Conservation (phyloP, 2,329 filamentous ascomycete species). For the Thelonectria rubi region DNA sequence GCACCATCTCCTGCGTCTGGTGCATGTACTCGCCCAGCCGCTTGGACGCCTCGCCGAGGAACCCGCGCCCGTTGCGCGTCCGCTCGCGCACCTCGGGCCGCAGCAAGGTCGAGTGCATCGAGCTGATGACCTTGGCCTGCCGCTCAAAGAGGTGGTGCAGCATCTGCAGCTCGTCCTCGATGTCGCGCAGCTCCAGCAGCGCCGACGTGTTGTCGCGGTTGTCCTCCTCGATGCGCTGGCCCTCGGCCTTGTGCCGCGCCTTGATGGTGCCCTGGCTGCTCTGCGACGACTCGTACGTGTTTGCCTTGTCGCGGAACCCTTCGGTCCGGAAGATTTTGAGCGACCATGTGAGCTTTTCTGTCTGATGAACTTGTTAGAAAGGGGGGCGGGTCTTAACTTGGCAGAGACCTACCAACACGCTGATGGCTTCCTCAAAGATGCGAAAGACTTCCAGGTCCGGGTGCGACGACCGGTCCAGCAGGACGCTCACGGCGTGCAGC, state of each 20-base stretch:
- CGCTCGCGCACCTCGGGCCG: conserved; percentile 51
- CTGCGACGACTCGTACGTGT: conserved; percentile 52
- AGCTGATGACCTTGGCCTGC: conserved; percentile 60
- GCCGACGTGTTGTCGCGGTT: conserved; percentile 72
- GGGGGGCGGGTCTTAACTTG: fast-evolving
- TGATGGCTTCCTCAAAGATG: conserved; percentile 73
- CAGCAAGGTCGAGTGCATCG: conserved; percentile 57
- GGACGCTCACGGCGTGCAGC: conserved; percentile 68
- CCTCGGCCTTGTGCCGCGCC: conserved; percentile 51
- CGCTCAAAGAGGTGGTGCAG: conserved; percentile 66
- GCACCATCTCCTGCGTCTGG: conserved; percentile 65
- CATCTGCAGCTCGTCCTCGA: conserved; percentile 70
- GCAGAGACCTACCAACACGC: conserved; percentile 59
- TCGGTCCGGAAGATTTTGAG: conserved; percentile 70
- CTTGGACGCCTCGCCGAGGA: conserved; percentile 61
- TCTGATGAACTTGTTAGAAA: conserved; percentile 49
- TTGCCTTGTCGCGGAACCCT: conserved; percentile 59
- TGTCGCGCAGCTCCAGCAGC: conserved; percentile 68
- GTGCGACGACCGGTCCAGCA: conserved; percentile 67
- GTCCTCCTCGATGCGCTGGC: conserved; percentile 60
- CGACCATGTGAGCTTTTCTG: conserved; percentile 68
- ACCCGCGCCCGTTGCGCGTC: conserved; percentile 58
- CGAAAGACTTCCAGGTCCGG: conserved; percentile 70
- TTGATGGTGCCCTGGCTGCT: conserved; percentile 52
- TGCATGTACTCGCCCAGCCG: conserved; percentile 64